Percentiles rank a stretch among this genome's conserved stretches.
Evolutionary conservation across 495 filamentous ascomycete species (phyloP).

Genomic region (Daldinia loculata): DNA sequence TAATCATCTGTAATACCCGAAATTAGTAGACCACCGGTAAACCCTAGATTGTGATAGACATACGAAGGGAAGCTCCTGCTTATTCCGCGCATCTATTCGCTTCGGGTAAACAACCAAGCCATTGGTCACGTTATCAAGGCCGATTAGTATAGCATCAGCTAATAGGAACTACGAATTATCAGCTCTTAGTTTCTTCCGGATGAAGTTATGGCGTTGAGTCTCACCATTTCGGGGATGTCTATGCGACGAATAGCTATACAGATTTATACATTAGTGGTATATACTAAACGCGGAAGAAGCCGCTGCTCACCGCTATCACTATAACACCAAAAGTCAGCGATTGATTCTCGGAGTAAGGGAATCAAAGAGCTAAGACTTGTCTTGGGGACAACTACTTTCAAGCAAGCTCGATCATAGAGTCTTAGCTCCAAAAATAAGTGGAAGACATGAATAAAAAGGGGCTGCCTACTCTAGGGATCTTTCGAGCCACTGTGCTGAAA

Average conservation of each 20-base stretch:
- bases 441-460: neutral
- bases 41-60: neutral
- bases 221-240: conserved; percentile 73
- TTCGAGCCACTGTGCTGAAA: conserved; percentile 85
- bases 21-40: neutral
- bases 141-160: conserved; percentile 82
- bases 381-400: neutral
- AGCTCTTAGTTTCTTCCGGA: neutral
- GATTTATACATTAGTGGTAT: conserved; percentile 12
- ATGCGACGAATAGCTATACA: conserved; percentile 39
- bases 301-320: conserved; percentile 43
- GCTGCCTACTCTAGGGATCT: conserved; percentile 54
- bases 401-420: neutral
- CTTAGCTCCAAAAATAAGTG: too few relatives aligned
- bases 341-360: neutral
- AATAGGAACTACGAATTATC: conserved; percentile 63
- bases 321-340: conserved; percentile 4
- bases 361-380: neutral
- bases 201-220: neutral
- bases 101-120: conserved; percentile 89
- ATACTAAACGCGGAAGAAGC: neutral
- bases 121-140: conserved; percentile 82
- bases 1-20: conserved; percentile 36
- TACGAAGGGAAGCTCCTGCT: conserved; percentile 45
- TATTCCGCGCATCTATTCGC: conserved; percentile 72